A percentile compares a stretch with the other conserved stretches of the same genome.
phyloP scores from a whole-genome alignment of 139 green algal genomes.

The Chlorella sp. region DNA sequence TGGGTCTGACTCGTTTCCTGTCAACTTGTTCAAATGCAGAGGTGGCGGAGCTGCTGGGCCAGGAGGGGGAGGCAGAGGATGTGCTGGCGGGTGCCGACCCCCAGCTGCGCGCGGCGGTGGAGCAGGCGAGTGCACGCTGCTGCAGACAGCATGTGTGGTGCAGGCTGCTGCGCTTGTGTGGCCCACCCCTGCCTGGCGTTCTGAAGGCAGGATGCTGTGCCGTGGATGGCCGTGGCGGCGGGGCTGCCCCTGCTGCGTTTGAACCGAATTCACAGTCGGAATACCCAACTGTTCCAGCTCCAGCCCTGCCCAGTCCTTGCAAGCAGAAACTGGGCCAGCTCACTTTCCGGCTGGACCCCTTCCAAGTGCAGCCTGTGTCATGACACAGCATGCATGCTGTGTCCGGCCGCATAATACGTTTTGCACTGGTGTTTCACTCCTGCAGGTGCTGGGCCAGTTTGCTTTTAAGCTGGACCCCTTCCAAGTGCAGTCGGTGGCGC shows the following conservation, averaged over 20 bases:
- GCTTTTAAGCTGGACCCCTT: slow-evolving; percentile 79
- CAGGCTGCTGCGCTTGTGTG: slow-evolving; percentile 1
- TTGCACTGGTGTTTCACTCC: background rate
- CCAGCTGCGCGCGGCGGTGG: background rate
- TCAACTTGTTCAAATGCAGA: no score
- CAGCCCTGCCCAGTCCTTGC: no score
- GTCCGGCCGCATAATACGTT: no score
- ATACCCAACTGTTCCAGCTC: no score
- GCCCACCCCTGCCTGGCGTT: no score
- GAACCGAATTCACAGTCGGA: no score
- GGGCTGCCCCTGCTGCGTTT: no score
- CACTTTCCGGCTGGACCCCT: slow-evolving; percentile 75
- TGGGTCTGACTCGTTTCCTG: no score
- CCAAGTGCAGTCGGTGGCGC: slow-evolving; percentile 66
- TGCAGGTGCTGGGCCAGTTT: slow-evolving; percentile 52
- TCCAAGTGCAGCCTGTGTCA: slow-evolving; percentile 72
- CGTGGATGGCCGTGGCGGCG: no score
- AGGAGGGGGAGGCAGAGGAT: no score
- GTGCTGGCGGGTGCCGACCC: background rate
- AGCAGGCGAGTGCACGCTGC: background rate
- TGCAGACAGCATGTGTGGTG: background rate
- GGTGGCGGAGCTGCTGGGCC: slow-evolving; percentile 63
- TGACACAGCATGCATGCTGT: no score
- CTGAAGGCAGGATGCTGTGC: no score
- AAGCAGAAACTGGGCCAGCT: slow-evolving; percentile 53